Percentiles rank a stretch among this genome's conserved stretches.
phyloP scores from a whole-genome alignment of 2,329 filamentous ascomycete genomes.

The Diaporthe ilicicola region DNA sequence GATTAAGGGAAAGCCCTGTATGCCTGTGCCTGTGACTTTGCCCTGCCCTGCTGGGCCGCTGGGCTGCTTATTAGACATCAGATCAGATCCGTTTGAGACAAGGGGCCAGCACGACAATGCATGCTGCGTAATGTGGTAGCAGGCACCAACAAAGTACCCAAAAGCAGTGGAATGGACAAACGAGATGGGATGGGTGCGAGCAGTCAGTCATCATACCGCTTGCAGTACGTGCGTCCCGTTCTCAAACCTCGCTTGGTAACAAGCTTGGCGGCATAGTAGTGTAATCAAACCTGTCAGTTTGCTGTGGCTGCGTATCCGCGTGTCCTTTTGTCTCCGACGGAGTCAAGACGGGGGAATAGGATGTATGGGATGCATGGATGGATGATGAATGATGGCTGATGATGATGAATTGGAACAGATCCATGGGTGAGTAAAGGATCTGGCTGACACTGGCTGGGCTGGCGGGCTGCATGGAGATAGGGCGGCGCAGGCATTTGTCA shows the following conservation, averaged over 20 bases:
- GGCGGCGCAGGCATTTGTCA: constrained; percentile 28
- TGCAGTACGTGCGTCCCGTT: background rate
- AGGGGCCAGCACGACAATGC: constrained; percentile 1
- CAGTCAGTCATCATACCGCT: background rate
- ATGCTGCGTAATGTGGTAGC: background rate
- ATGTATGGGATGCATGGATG: background rate
- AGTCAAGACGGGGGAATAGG: constrained; percentile 17
- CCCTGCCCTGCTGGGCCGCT: no score
- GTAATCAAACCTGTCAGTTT: background rate
- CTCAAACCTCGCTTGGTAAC: constrained; percentile 26
- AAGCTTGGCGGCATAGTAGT: constrained; percentile 3
- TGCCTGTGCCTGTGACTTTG: no score
- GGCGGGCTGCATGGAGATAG: constrained; percentile 19
- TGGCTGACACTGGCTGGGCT: constrained; percentile 9
- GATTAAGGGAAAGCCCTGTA: no score
- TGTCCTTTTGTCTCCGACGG: constrained; percentile 22
- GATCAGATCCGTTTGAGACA: constrained; percentile 13
- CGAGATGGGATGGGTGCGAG: background rate
- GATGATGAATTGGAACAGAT: constrained; percentile 10
- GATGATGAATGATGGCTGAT: no score
- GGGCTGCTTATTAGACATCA: background rate
- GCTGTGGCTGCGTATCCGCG: constrained; percentile 2
- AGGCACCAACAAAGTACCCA: background rate
- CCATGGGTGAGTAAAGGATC: constrained; percentile 12
- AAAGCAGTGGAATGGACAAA: background rate